These are phyloP conservation scores for Galeopsis tetrahit DNA, from an alignment of 257 asterid genomes.

Conservation along the genomic window DNA sequence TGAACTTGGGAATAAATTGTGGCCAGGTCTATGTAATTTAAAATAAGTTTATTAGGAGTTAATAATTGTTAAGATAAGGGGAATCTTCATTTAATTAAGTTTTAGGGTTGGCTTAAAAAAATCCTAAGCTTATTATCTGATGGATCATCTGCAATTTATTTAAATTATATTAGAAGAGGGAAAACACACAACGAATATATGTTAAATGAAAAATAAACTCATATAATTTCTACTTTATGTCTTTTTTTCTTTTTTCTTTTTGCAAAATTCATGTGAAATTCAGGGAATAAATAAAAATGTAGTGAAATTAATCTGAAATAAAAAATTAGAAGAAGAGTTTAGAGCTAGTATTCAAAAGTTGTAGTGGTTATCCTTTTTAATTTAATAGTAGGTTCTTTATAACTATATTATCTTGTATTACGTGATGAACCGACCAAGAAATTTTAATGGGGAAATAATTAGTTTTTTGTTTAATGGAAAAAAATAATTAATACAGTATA, in stretches of 20 bases:
- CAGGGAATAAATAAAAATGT: background rate
- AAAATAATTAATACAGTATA: too few species aligned
- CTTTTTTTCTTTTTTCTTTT: too few species aligned
- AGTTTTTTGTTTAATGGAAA: background rate
- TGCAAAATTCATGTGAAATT: background rate
- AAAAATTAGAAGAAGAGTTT: background rate
- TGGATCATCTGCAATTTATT: background rate
- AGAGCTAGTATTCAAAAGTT: background rate
- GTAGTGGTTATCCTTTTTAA: background rate
- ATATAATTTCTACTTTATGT: background rate
- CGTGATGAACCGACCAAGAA: background rate
- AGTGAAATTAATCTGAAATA: background rate
- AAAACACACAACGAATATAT: too few species aligned
- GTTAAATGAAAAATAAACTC: too few species aligned
- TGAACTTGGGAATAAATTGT: slow-evolving; percentile 17
- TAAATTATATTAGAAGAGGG: too few species aligned
- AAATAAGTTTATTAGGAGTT: slow-evolving; percentile 34
- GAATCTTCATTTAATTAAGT: slow-evolving; percentile 46
- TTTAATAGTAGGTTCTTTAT: background rate
- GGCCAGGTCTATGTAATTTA: slow-evolving; percentile 32
- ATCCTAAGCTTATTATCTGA: background rate
- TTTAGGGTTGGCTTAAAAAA: slow-evolving; percentile 31
- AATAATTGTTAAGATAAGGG: slow-evolving; percentile 32
- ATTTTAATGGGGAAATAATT: background rate
- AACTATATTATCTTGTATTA: slow-evolving; percentile 5